Evolutionary conservation across 805 yeast species (phyloP).

Genomic region (Wickerhamiella azyma): DNA sequence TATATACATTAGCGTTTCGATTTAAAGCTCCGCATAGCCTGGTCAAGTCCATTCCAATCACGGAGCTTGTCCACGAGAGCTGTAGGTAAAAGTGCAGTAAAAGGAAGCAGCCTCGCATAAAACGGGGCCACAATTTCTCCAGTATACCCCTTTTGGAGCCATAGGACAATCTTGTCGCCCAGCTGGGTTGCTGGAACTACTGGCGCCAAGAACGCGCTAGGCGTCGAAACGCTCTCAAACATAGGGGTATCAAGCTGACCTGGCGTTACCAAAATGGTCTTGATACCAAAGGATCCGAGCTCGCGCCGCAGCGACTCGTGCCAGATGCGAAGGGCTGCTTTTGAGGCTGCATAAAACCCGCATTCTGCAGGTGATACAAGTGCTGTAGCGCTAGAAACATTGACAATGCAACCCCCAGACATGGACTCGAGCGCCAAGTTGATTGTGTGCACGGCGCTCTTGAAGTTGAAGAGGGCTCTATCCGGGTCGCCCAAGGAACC

Average conservation of each 20-base stretch:
- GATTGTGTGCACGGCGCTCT: neutral
- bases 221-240: slow-evolving; percentile 56
- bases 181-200: slow-evolving; percentile 50
- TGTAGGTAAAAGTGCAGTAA: slow-evolving; percentile 51
- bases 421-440: neutral
- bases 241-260: slow-evolving; percentile 62
- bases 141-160: slow-evolving; percentile 22
- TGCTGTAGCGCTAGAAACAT: slow-evolving; percentile 64
- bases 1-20: no score
- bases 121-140: slow-evolving; percentile 57
- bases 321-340: slow-evolving; percentile 60
- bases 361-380: slow-evolving; percentile 59
- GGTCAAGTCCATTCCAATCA: slow-evolving; percentile 3
- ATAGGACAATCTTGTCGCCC: slow-evolving; percentile 37
- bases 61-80: slow-evolving; percentile 37
- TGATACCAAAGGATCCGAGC: slow-evolving; percentile 39
- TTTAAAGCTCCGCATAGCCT: slow-evolving; percentile 1
- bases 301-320: slow-evolving; percentile 60
- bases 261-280: slow-evolving; percentile 58
- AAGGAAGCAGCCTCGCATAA: slow-evolving; percentile 57
- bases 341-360: slow-evolving; percentile 70
- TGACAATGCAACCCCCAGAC: slow-evolving; percentile 52
- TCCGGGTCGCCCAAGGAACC: neutral
- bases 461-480: neutral
- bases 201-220: slow-evolving; percentile 58